Evolutionary conservation across 768 basidiomycete species (phyloP).

Genomic region (Pleurotus giganteus): DNA sequence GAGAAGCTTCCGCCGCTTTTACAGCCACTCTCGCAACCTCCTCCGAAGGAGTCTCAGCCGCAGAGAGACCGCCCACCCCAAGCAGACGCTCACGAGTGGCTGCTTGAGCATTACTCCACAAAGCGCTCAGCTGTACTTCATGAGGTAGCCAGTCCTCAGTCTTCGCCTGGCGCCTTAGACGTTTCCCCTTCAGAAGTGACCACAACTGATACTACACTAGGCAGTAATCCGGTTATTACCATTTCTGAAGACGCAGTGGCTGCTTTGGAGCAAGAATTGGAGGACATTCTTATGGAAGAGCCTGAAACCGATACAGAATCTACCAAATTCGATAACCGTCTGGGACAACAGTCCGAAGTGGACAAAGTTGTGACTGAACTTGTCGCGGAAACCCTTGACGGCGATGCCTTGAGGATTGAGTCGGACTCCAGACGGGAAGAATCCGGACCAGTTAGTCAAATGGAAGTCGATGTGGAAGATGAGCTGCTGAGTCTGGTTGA

Average conservation of each 20-base stretch:
- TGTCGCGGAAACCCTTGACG: conserved; percentile 39
- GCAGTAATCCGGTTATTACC: conserved; percentile 7
- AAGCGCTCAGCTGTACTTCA: conserved; percentile 19
- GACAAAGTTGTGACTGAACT: conserved; percentile 42
- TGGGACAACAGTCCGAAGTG: conserved; percentile 31
- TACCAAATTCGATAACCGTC: not conserved
- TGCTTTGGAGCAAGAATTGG: conserved; percentile 46
- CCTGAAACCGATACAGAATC: not conserved
- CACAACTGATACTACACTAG: conserved; percentile 9
- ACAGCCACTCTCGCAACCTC: conserved; percentile 9
- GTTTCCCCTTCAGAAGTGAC: conserved; percentile 11
- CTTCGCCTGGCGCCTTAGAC: conserved; percentile 22
- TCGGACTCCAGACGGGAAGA: not conserved
- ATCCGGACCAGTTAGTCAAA: conserved; percentile 11
- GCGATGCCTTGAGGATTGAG: conserved; percentile 11
- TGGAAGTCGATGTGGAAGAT: conserved; percentile 52
- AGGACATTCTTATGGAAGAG: conserved; percentile 29
- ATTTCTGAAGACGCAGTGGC: conserved; percentile 29
- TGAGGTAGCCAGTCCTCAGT: conserved; percentile 8
- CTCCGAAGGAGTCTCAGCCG: conserved; percentile 8
- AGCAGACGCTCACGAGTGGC: conserved; percentile 61
- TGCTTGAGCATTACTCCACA: conserved; percentile 51
- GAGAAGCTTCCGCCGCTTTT: conserved; percentile 9
- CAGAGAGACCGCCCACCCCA: conserved; percentile 25
- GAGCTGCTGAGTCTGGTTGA: conserved; percentile 72